A percentile compares a stretch with the other conserved stretches of the same genome.
Conservation (phyloP, 192 early-diverging fungal genomes). For the Powellomyces hirtus region DNA sequence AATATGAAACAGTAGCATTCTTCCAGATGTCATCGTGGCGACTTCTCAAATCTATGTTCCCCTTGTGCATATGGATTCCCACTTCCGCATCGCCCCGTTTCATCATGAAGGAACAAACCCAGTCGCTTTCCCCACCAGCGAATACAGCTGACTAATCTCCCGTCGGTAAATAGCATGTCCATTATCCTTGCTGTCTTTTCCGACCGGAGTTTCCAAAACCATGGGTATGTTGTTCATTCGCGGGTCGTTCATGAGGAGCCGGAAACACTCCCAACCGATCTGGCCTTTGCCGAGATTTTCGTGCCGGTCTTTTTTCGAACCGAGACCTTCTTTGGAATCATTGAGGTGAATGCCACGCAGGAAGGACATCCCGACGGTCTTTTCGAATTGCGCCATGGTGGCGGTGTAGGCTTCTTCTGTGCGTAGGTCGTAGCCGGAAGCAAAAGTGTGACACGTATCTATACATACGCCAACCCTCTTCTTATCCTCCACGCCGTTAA, state of each 20-base stretch:
- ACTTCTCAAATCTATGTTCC: too few species aligned
- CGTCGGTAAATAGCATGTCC: constrained; percentile 16
- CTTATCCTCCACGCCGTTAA: constrained; percentile 46
- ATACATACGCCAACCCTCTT: constrained; percentile 56
- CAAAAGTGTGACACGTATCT: constrained; percentile 61
- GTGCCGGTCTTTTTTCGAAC: constrained; percentile 48
- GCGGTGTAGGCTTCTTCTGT: constrained; percentile 42
- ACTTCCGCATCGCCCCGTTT: too few species aligned
- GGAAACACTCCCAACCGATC: constrained; percentile 51
- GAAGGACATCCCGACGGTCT: constrained; percentile 46
- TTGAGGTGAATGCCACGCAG: constrained; percentile 56
- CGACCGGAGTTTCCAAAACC: constrained; percentile 52
- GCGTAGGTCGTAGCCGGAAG: constrained; percentile 57
- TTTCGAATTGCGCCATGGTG: constrained; percentile 42
- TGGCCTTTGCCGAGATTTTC: constrained; percentile 55
- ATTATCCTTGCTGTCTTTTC: constrained; percentile 16
- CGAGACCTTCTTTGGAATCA: constrained; percentile 45
- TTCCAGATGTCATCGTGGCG: too few species aligned
- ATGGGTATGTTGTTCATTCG: constrained; percentile 50
- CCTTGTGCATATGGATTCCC: too few species aligned
- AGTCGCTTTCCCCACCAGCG: constrained; percentile 25
- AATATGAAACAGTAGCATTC: too few species aligned
- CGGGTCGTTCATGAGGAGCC: constrained; percentile 52
- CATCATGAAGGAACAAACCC: background rate
- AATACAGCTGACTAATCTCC: constrained; percentile 36